phyloP scores from a whole-genome alignment of 202 grass and related monocot genomes.

The Panicum hallii region DNA sequence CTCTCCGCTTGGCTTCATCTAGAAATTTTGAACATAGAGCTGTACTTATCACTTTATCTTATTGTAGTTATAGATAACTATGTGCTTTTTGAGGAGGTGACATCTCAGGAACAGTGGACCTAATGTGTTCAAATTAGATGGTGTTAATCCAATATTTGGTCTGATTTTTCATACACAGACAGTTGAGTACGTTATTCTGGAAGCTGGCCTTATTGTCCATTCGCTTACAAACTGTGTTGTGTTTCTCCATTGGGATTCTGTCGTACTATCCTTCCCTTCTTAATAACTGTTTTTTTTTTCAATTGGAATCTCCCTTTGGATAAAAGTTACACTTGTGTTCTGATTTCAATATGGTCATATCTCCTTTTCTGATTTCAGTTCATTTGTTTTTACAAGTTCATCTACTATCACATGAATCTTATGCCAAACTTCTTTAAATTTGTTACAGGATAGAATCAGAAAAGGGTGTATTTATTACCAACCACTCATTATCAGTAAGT shows the following conservation, averaged over 20 bases:
- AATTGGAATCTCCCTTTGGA: slow-evolving; percentile 21
- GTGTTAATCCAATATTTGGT: slow-evolving; percentile 11
- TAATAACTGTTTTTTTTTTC: slow-evolving; percentile 22
- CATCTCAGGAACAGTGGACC: slow-evolving; percentile 1
- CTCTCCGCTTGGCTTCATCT: slow-evolving; percentile 9
- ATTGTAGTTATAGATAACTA: slow-evolving; percentile 14
- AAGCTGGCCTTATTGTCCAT: slow-evolving; percentile 29
- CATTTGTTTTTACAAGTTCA: slow-evolving; percentile 36
- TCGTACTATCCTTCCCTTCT: slow-evolving; percentile 17
- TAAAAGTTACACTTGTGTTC: slow-evolving; percentile 16
- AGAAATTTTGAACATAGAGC: slow-evolving; percentile 8
- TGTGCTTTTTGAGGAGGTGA: slow-evolving; percentile 4
- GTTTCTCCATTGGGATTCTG: slow-evolving; percentile 18
- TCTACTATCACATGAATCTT: slow-evolving; percentile 30
- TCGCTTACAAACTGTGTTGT: slow-evolving; percentile 25
- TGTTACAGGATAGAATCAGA: slow-evolving; percentile 92
- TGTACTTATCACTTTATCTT: slow-evolving; percentile 11
- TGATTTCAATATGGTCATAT: slow-evolving; percentile 24
- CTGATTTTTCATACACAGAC: neutral
- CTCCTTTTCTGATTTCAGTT: slow-evolving; percentile 29
- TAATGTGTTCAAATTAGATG: slow-evolving; percentile 7
- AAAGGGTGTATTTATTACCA: slow-evolving; percentile 90
- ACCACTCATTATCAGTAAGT: slow-evolving; percentile 81
- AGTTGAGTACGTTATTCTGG: slow-evolving; percentile 13
- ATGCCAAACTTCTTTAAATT: slow-evolving; percentile 23